Base-by-base conservation (phyloP, 192 early-diverging fungal species). In the Coemansia sp. region DNA sequence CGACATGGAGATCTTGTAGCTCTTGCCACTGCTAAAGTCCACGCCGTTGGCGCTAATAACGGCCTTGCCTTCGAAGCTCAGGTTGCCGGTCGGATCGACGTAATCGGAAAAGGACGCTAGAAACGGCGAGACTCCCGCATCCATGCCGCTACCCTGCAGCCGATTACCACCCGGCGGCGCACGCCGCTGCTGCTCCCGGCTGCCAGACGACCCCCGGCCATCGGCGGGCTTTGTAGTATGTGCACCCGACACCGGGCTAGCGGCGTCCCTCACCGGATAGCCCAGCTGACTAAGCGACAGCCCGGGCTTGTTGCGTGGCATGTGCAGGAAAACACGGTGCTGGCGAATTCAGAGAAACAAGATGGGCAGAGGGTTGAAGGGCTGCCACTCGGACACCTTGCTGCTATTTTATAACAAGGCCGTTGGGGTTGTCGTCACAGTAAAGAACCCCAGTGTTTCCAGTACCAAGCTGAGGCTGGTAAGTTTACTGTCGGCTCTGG, bases 41-140 rank as follows among this genome's bases (percentile, higher is more conserved):
- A 96, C 90, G 28, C 93, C 93, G 16, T 87, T 85, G 9, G 86
- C 82, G 62, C 89, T 88, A 42, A 96, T 70, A 22, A 91, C 82
- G 9, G 93, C 93, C 72, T 94, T 96, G 32, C 92, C 92, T 28
- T 81, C 76, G 58, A 96, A 96, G 55, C 86, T 90, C 47, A 96
- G 78, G 52, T 89, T 87, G 41, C 93, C 93, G 0, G 64, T 64
- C 12, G 57, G 54, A 38, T 75, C 68, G 10, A 72, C 62, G 23
- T 34, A 72, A 27, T 72, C 68, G 1, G 56, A 39, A 25, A 72
- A 60, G 5, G 40, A 16, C 39, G 18, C 17, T 0, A 54, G 21
- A 36, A 60, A 60, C 38, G 62, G 50, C 50, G 56, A 56, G 13
- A 34, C 38, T 9, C 27, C 45, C 35, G 11, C 18, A 8, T 30